Base-by-base conservation (phyloP, 192 early-diverging fungal genomes). In the Coemansia aciculifera region DNA sequence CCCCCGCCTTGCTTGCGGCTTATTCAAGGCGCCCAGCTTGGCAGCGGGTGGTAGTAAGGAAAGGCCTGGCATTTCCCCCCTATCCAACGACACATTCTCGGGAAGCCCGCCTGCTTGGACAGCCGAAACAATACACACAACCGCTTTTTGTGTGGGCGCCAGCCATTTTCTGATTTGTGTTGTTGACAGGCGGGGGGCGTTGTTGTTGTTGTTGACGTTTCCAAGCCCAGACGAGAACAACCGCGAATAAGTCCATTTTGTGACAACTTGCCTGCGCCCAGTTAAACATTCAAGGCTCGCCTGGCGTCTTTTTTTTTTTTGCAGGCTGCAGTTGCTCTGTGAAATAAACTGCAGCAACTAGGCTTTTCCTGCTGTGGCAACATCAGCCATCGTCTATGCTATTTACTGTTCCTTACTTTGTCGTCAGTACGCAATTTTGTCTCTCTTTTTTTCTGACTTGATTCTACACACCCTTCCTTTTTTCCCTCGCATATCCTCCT, bases 281-380 rank as follows among this genome's bases (percentile, higher is more conserved):
- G 54, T 8, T 48, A 21, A 48, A 21, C 19, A 48, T 21, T 48
- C 46, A n/a, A 48, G 46, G 46, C 46, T 48, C 46, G 19, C 46
- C 46, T 48, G 19, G 46, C n/a, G 12, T 15, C 39, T 19, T n/a
- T 48, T 19, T n/a, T 48, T 19, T 21, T 23, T 48, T 46, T 15
- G n/a, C 54, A 17, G 7, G 29, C 54, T 57, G 54, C 54, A 57
- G 54, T 57, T 31, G 24, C 51, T 54, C 51, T 29, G 51, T 36
- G 57, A 37, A 59, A 36, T 59, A 59, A 59, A 59, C 57, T 59
- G 57, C 57, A 32, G 29, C 29, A 48, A 36, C 57, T 59, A 37
- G 57, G 34, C 57, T 37, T 59, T 59, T 59, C 34, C 57, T 59
- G 57, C 34, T 59, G 57, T 59, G 57, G 57, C 57, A 36, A 59